Base-by-base conservation (phyloP, 2,329 filamentous ascomycete genomes). In the Laburnicola sp. region DNA sequence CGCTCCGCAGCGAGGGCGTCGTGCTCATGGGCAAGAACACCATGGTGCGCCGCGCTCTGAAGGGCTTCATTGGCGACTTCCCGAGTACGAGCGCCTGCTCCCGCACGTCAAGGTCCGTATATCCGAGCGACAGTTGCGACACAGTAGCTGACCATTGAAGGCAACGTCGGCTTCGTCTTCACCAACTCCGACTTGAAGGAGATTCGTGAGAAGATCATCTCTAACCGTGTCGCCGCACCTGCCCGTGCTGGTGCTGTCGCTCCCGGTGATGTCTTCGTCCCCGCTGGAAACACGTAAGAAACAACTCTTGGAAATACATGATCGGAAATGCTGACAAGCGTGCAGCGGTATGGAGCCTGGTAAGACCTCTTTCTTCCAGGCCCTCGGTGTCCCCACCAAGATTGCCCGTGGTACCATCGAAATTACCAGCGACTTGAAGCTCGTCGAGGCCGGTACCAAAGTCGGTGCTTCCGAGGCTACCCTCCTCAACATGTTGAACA, bases 361-460 rank as follows among this genome's bases (percentile, higher is more conserved):
- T 80, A 99, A 99, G 89, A 99, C 94, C 75, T 97, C 94, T 76
- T 99, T 99, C 91, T 99, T 99, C 92, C 94, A 99, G 88, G 94
- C 94, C 74, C 94, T 99, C 80, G 93, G 93, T 91, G 91, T 99
- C 77, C 94, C 94, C 76, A 99, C 94, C 86, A 99, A 99, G 91
- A 99, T 99, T 82, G 94, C 94, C 77, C 94, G 94, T 96, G 95
- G 94, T 95, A 99, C 94, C 82, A 99, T 99, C 82, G 94, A 99
- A 90, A 99, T 99, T 76, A 97, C 92, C 62, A 83, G 87, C 72
- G 94, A 99, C 76, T 84, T 99, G 72, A 97, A 97, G 89, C 89
- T 99, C 78, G 88, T 97, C 74, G 91, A 96, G 84, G 85, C 90
- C 64, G 86, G 87, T 69, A 82, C 51, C 84, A 97, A 96, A 86